A percentile compares a stretch with the other conserved stretches of the same genome.
phyloP scores from a whole-genome alignment of 2,329 filamentous ascomycete genomes.

The Dryadomyces quercus-mongolicae region DNA sequence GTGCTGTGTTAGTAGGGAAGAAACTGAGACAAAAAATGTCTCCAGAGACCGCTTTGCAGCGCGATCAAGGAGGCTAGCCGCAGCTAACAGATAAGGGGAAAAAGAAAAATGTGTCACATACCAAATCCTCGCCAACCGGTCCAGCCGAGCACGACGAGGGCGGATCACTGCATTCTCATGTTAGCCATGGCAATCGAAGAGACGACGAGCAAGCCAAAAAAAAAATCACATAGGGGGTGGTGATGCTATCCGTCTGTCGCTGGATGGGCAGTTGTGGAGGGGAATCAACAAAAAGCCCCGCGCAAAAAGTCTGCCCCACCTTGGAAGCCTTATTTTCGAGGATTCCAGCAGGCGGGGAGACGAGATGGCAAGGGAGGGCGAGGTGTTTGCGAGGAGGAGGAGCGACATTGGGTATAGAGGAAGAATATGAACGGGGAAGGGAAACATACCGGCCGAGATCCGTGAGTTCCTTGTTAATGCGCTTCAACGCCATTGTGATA shows the following conservation, averaged over 20 bases:
- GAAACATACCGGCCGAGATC: constrained; percentile 67
- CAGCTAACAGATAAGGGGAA: not conserved
- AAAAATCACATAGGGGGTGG: constrained; percentile 7
- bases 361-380: not conserved
- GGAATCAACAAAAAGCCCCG: constrained; percentile 4
- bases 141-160: constrained; percentile 98
- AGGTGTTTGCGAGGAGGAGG: not conserved
- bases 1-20: constrained; percentile 13
- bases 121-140: constrained; percentile 93
- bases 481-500: constrained; percentile 68
- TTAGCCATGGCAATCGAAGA: constrained; percentile 14
- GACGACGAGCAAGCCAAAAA: not conserved
- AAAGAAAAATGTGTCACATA: constrained; percentile 37
- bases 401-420: not conserved
- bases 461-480: constrained; percentile 89
- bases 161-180: constrained; percentile 57
- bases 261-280: not conserved
- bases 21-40: not conserved
- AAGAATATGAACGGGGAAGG: not conserved
- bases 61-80: not conserved
- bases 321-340: constrained; percentile 10
- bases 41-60: not conserved
- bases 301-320: constrained; percentile 10
- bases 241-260: not conserved
- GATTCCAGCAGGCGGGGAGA: not conserved